Conservation (phyloP, 768 basidiomycete species). For the Amanita thiersii region DNA sequence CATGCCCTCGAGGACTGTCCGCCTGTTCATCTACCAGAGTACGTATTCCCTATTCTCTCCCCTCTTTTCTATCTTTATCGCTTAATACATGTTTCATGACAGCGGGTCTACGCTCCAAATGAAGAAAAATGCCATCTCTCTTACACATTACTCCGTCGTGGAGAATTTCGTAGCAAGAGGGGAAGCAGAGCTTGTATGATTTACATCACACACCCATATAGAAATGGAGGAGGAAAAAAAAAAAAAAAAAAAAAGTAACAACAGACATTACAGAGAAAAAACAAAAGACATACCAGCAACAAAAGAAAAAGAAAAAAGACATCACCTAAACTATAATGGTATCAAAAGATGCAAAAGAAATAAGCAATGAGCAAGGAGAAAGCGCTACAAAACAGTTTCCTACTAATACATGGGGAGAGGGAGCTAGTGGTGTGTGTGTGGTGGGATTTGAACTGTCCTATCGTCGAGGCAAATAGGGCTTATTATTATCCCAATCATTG, state of each 20-base stretch:
- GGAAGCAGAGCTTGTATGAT: constrained; percentile 68
- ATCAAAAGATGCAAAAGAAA: too few species aligned
- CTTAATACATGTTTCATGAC: not conserved
- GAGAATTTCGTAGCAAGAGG: constrained; percentile 67
- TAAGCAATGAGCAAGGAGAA: too few species aligned
- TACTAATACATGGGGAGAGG: too few species aligned
- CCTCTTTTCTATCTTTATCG: not conserved
- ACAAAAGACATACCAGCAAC: not conserved
- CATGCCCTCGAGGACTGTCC: constrained; percentile 69
- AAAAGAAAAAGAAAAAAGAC: too few species aligned
- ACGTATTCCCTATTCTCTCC: constrained; percentile 21
- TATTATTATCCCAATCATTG: constrained; percentile 34
- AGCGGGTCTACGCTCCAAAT: constrained; percentile 69
- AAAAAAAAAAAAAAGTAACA: not conserved
- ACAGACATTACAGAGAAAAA: not conserved
- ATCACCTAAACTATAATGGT: too few species aligned
- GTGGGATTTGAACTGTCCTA: constrained; percentile 15
- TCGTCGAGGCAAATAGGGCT: constrained; percentile 32
- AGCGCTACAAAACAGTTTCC: too few species aligned
- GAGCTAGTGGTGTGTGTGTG: constrained; percentile 11
- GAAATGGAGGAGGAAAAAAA: not conserved
- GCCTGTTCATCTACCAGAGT: constrained; percentile 64
- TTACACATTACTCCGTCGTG: constrained; percentile 70
- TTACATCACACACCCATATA: constrained; percentile 4
- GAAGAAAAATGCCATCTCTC: constrained; percentile 73